Conservation (phyloP, 2,329 filamentous ascomycete genomes). For the Samsoniella hepiali region DNA sequence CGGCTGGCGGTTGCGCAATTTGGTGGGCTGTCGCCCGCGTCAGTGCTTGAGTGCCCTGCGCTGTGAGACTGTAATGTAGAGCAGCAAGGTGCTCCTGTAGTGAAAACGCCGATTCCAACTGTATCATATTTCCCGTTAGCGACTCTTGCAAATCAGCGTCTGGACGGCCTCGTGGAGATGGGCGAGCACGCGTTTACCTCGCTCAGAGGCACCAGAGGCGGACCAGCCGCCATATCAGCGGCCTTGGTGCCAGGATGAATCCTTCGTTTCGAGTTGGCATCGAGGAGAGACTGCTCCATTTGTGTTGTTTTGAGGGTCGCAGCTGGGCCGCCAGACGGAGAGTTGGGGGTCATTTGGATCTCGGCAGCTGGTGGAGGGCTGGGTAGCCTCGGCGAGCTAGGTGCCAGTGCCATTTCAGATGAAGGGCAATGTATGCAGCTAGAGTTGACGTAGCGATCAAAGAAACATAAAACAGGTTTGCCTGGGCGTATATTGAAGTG, state of each 20-base stretch:
- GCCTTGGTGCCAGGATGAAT: conserved; percentile 91
- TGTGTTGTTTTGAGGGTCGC: conserved; percentile 57
- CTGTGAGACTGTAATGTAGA: conserved; percentile 78
- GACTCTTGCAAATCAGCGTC: neutral
- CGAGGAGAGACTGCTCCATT: conserved; percentile 61
- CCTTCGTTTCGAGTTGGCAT: conserved; percentile 73
- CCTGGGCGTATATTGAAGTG: neutral
- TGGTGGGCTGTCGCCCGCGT: conserved; percentile 70
- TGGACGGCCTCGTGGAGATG: neutral
- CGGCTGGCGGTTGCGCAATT: conserved; percentile 75
- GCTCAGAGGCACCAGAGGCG: conserved; percentile 78
- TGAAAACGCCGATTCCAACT: conserved; percentile 97
- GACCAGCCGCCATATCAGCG: conserved; percentile 89
- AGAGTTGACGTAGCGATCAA: conserved; percentile 3
- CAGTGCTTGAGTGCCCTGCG: conserved; percentile 65
- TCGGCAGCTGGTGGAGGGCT: conserved; percentile 93
- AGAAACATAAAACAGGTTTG: conserved; percentile 8
- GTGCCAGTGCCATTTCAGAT: conserved; percentile 53
- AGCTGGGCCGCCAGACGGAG: conserved; percentile 59
- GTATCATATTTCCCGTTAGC: conserved; percentile 23
- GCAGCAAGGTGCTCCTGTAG: conserved; percentile 96
- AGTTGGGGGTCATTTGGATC: conserved; percentile 82
- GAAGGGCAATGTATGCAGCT: neutral
- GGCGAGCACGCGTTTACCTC: conserved; percentile 56
- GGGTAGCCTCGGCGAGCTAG: conserved; percentile 86